Evolutionary conservation across 2,329 filamentous ascomycete species (phyloP), one percentile per base, ranked within the genome.

Genomic region (Ophiosphaerella herpotricha): DNA sequence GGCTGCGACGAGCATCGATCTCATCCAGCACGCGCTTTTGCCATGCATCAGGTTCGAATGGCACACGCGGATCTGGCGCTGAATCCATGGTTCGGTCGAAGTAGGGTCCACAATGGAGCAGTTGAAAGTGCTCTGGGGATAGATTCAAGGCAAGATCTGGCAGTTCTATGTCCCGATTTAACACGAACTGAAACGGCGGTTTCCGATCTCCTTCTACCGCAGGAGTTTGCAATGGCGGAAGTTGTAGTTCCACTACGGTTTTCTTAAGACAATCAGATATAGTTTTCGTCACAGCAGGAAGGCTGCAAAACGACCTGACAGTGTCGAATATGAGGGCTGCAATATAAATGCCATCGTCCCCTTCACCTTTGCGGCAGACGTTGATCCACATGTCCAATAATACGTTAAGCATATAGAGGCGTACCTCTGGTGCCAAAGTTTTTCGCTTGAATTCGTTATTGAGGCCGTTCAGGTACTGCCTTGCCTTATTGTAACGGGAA

Each of bases 31-130:
- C 88, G 33, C 83, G 78, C 47, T 86, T 77, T 71, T 93, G 89
- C 89, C 89, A 93, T 3, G 81, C 82, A 74, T 93, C 89, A 1
- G 89, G 89, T 4, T 85, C 74, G 64, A 93, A 93, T 1, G 80
- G 79, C 0, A 90, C 88, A 51, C 89, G 82, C n/a, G 77, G 55
- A 66, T 92, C 89, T 0, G 83, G 80, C 11, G 76, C 77, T 0
- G 88, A 85, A 61, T 89, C 86, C 61, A 91, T 87, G 57, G 81
- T 85, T n/a, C 88, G 79, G 60, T 91, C 88, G 70, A 92, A 80
- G 62, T 88, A 91, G 0, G 88, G 88, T 0, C 88, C 88, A 41
- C 83, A 87, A 63, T 88, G 77, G 7, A 82, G 71, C 9, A 91
- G 75, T 62, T 91, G 88, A 52, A 91, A 89, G 14, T 86, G 79